Base-by-base conservation (phyloP, 2,329 filamentous ascomycete species). In the Colletotrichum trifolii region DNA sequence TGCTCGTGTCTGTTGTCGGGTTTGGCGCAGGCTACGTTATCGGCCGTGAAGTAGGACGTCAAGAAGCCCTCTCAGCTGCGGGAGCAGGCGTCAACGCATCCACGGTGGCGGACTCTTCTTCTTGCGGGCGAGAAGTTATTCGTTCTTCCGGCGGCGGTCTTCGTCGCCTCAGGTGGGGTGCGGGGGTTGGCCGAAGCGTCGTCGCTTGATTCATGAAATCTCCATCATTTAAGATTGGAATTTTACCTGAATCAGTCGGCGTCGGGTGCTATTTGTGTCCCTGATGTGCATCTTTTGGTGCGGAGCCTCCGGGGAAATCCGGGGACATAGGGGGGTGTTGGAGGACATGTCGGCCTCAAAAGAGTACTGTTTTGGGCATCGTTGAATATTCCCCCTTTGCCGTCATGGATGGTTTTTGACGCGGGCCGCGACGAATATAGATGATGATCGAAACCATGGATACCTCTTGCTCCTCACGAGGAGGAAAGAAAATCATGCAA, bases 21-120 rank as follows among this genome's bases (percentile, higher is more conserved):
- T 91, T 91, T 69, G 87, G 89, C 3, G 89, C 89, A 8, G 89
- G 89, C 10, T 90, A 90, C 71, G 88, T 90, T 33, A 87, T 90
- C 64, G 89, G 89, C 6, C 81, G 88, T 34, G 89, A 91, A 69
- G 87, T 89, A 33, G 89, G 89, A 3, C 82, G 86, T 39, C 86
- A 89, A 68, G 88, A 91, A 71, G 79, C 79, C 11, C 73, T 84
- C n/a, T 77, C 76, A 9, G 78, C 78, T 13, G 74, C 81, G 45
- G 73, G 80, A 46, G 74, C 77, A 49, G 77, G 77, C 39, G 76
- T 81, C 56, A 83, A 83, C 68, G 77, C 81, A n/a, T 76, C 73
- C 17, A 71, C 75, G 2, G 70, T 74, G 7, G 78, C 81, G 17
- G 81, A 82, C 34, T 75, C 78, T 4, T 78, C 82, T 3, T 81